Conservation (phyloP, 1,284 basidiomycete genomes). For the Mycocalia duriaeana region DNA sequence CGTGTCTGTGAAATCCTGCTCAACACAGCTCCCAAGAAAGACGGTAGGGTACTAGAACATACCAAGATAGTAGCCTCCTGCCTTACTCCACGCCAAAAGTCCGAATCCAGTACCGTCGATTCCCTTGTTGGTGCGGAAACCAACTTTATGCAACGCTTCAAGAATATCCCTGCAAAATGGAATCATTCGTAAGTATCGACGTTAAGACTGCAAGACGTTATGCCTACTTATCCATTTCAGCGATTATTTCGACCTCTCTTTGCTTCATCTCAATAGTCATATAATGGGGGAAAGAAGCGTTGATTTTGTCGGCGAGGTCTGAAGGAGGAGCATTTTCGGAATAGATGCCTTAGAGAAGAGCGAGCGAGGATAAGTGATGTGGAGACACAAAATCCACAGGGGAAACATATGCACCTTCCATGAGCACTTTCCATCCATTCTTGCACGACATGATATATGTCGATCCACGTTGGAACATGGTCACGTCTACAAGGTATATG, state of each 20-base stretch:
- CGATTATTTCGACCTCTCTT: conserved; percentile 36
- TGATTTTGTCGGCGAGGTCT: conserved; percentile 36
- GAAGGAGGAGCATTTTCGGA: conserved; percentile 31
- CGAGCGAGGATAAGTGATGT: too few species aligned
- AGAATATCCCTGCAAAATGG: conserved; percentile 36
- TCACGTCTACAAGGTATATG: conserved; percentile 17
- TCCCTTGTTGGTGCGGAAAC: conserved; percentile 53
- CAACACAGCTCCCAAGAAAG: too few species aligned
- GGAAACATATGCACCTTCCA: conserved; percentile 17
- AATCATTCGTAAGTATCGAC: not conserved
- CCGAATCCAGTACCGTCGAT: conserved; percentile 42
- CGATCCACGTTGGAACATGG: conserved; percentile 22
- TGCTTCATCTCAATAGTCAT: conserved; percentile 28
- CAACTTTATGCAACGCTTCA: conserved; percentile 46
- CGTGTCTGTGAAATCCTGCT: conserved; percentile 30
- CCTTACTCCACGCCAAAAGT: conserved; percentile 21
- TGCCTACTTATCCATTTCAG: conserved; percentile 17
- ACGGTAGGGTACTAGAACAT: conserved; percentile 17
- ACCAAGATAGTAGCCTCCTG: conserved; percentile 35
- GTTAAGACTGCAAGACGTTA: not conserved
- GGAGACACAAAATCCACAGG: not conserved
- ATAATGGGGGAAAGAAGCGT: conserved; percentile 23
- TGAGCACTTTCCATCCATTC: conserved; percentile 11
- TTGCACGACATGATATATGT: conserved; percentile 19
- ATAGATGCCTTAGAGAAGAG: conserved; percentile 36